Evolutionary conservation across 1,139 yeast species (phyloP).

Genomic region (Yamadazyma siamensis): DNA sequence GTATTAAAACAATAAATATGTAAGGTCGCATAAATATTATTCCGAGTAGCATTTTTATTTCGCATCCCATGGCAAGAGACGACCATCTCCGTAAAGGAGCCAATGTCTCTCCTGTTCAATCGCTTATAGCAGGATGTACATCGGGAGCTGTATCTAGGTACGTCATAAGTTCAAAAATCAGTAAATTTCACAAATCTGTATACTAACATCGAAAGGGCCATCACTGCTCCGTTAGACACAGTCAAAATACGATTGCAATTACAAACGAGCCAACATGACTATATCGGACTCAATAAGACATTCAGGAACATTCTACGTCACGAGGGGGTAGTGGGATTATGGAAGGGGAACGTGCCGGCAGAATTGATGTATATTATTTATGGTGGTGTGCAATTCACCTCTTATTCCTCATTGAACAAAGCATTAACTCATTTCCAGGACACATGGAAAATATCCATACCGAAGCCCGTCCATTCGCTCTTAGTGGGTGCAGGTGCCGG

Average conservation of each 20-base stretch:
- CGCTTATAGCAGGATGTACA: slow-evolving; percentile 64
- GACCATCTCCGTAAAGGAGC: slow-evolving; percentile 56
- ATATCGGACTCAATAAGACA: slow-evolving; percentile 14
- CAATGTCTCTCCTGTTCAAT: slow-evolving; percentile 38
- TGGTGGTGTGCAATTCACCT: slow-evolving; percentile 81
- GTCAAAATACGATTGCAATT: slow-evolving; percentile 83
- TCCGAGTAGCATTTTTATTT: slow-evolving; percentile 2
- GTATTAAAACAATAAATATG: slow-evolving; percentile 3
- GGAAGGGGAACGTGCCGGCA: slow-evolving; percentile 97
- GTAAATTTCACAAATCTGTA: slow-evolving; percentile 16
- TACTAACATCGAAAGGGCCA: slow-evolving; percentile 38
- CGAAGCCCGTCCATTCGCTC: slow-evolving; percentile 47
- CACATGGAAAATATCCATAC: slow-evolving; percentile 20
- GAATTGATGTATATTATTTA: slow-evolving; percentile 78
- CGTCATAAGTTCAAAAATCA: slow-evolving; percentile 2
- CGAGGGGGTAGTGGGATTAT: slow-evolving; percentile 53
- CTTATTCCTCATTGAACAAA: slow-evolving; percentile 57
- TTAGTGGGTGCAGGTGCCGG: slow-evolving; percentile 81
- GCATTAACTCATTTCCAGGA: slow-evolving; percentile 30
- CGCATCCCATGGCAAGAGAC: slow-evolving; percentile 18
- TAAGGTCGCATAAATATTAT: neutral
- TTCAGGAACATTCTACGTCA: slow-evolving; percentile 22
- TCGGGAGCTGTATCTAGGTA: slow-evolving; percentile 64
- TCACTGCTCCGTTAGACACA: slow-evolving; percentile 89
- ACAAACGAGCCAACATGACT: slow-evolving; percentile 13